phyloP scores from a whole-genome alignment of 2,329 filamentous ascomycete genomes.

The Fonsecaea pedrosoi region DNA sequence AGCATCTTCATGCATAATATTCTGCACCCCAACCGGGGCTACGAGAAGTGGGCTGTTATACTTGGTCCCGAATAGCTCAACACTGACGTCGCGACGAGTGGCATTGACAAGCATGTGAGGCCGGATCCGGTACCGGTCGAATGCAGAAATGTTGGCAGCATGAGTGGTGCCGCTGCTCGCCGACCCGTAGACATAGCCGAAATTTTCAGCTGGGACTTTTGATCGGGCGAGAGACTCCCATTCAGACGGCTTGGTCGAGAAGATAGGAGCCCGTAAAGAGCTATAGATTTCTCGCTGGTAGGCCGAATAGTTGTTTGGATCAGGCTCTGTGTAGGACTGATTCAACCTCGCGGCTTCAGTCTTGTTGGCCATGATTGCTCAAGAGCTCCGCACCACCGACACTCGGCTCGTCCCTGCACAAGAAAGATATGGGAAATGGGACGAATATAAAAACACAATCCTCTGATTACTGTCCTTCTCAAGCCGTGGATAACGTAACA shows the following conservation, averaged over 20 bases:
- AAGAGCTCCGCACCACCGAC: neutral
- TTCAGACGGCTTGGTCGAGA: constrained; percentile 63
- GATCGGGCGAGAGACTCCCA: constrained; percentile 61
- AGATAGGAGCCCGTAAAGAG: constrained; percentile 48
- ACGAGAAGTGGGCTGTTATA: constrained; percentile 63
- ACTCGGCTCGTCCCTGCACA: neutral
- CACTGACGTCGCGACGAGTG: constrained; percentile 55
- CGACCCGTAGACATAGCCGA: constrained; percentile 65
- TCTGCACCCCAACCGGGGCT: constrained; percentile 73
- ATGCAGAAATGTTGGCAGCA: constrained; percentile 44
- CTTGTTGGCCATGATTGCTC: constrained; percentile 26
- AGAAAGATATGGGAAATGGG: neutral
- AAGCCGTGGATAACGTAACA: neutral
- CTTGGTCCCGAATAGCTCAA: constrained; percentile 58
- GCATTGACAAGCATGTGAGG: constrained; percentile 42
- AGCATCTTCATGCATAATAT: constrained; percentile 68
- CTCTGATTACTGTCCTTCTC: neutral
- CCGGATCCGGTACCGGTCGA: constrained; percentile 43
- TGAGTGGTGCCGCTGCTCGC: constrained; percentile 51
- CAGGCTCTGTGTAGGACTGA: constrained; percentile 36
- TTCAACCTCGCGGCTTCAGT: constrained; percentile 24
- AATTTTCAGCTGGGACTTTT: constrained; percentile 57
- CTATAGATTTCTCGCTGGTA: constrained; percentile 40
- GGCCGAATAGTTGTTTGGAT: constrained; percentile 31
- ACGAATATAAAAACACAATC: neutral